These are phyloP conservation scores for Neurospora sp. DNA, from an alignment of 2,329 filamentous ascomycete species.

Conservation along the genomic window DNA sequence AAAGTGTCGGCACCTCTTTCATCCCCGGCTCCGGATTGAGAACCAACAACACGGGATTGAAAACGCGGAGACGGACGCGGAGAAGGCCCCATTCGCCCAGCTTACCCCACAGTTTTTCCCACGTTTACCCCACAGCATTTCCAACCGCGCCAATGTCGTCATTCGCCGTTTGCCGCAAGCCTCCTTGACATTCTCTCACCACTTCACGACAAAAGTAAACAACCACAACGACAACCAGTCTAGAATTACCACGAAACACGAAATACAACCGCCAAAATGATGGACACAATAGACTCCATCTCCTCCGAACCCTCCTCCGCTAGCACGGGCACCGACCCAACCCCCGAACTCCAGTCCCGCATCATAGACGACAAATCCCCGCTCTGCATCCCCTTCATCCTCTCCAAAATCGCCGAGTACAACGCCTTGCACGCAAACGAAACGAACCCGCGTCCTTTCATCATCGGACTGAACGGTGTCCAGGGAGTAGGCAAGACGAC, in stretches of 20 bases:
- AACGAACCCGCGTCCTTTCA: slow-evolving; percentile 51
- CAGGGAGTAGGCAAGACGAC: slow-evolving; percentile 93
- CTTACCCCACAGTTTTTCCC: neutral
- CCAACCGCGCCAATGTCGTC: neutral
- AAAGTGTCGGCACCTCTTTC: neutral
- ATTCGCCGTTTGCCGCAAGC: neutral
- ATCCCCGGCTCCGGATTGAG: neutral
- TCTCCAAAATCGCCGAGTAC: slow-evolving; percentile 43
- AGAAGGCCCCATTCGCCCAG: neutral
- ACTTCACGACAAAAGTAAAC: neutral
- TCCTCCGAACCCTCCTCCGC: neutral
- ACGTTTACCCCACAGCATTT: neutral
- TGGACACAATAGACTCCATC: neutral
- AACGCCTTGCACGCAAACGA: slow-evolving; percentile 25
- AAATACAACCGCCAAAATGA: neutral
- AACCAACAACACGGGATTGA: neutral
- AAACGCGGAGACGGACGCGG: neutral
- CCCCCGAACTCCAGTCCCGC: slow-evolving; percentile 19
- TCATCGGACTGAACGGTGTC: slow-evolving; percentile 82
- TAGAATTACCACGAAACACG: too few species aligned
- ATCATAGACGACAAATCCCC: slow-evolving; percentile 71
- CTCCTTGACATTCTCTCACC: neutral
- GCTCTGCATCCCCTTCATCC: slow-evolving; percentile 68
- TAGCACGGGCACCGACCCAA: slow-evolving; percentile 16
- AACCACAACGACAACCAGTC: too few species aligned